These are phyloP conservation scores for Annulohypoxylon stygium DNA, from an alignment of 495 filamentous ascomycete genomes.

Conservation along the genomic window DNA sequence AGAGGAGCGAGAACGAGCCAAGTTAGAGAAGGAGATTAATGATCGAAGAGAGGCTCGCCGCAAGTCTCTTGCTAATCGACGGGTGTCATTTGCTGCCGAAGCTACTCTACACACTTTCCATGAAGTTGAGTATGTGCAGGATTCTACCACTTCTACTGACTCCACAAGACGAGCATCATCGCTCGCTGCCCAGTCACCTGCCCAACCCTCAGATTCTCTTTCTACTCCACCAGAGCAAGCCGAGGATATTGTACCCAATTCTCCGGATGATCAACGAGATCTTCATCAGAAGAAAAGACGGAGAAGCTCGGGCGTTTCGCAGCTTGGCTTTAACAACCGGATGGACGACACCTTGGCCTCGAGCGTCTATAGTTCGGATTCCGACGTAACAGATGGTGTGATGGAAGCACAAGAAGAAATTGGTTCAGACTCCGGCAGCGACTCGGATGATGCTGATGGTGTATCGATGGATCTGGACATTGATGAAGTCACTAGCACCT, in stretches of 20 bases:
- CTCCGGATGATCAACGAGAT: constrained; percentile 77
- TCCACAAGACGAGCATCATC: constrained; percentile 79
- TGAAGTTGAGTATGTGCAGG: constrained; percentile 88
- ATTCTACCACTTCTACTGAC: constrained; percentile 86
- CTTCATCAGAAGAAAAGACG: constrained; percentile 74
- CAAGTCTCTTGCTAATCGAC: constrained; percentile 91
- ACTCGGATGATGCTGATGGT: constrained; percentile 77
- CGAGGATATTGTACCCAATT: constrained; percentile 71
- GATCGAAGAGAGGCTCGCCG: constrained; percentile 85
- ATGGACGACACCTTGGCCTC: constrained; percentile 79
- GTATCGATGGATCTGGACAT: constrained; percentile 79
- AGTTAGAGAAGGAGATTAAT: constrained; percentile 76
- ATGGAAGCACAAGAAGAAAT: constrained; percentile 67
- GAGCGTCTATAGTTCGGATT: constrained; percentile 80
- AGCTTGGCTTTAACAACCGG: constrained; percentile 71
- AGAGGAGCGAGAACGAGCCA: constrained; percentile 76
- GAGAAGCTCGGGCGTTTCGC: constrained; percentile 73
- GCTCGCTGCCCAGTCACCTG: constrained; percentile 62
- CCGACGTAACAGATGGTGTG: constrained; percentile 70
- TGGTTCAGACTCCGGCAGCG: constrained; percentile 64
- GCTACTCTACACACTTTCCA: constrained; percentile 98
- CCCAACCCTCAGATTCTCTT: constrained; percentile 70
- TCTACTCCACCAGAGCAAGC: constrained; percentile 73
- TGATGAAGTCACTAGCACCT: constrained; percentile 77
- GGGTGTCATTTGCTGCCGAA: constrained; percentile 97